A percentile compares a stretch with the other conserved stretches of the same genome.
Conservation (phyloP, 2,329 filamentous ascomycete species). For the Colletotrichum sp. region DNA sequence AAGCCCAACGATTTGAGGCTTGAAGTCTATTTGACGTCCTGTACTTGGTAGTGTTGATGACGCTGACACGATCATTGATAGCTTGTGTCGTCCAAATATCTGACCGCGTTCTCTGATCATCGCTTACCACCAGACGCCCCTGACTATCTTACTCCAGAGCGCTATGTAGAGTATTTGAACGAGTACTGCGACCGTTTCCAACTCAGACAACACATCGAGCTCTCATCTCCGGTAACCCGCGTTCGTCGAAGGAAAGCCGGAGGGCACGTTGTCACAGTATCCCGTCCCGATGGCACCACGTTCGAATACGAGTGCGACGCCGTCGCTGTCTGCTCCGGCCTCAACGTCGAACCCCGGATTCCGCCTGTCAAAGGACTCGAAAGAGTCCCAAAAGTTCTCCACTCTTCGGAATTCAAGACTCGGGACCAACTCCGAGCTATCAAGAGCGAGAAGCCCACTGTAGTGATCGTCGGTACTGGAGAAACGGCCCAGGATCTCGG, state of each 20-base stretch:
- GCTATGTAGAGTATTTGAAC: slow-evolving; percentile 48
- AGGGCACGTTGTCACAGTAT: slow-evolving; percentile 3
- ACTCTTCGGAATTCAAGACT: slow-evolving; percentile 48
- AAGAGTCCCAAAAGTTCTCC: slow-evolving; percentile 38
- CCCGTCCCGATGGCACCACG: not conserved
- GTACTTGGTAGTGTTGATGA: not conserved
- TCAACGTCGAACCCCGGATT: slow-evolving; percentile 45
- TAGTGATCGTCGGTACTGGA: slow-evolving; percentile 49
- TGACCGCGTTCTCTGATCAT: slow-evolving; percentile 56
- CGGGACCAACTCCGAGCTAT: slow-evolving; percentile 43
- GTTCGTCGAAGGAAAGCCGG: slow-evolving; percentile 21
- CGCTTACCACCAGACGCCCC: slow-evolving; percentile 44
- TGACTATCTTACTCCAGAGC: slow-evolving; percentile 46
- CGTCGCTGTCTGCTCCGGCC: slow-evolving; percentile 49
- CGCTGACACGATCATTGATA: not conserved
- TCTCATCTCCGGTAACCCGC: slow-evolving; percentile 33
- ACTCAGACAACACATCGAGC: slow-evolving; percentile 41
- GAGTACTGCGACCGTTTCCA: slow-evolving; percentile 43
- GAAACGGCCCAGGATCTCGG: slow-evolving; percentile 52
- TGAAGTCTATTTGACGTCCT: not conserved
- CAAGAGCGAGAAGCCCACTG: slow-evolving; percentile 32
- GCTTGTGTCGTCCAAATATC: slow-evolving; percentile 53
- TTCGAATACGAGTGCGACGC: slow-evolving; percentile 41
- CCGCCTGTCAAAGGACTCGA: slow-evolving; percentile 45
- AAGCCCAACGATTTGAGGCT: not conserved